A percentile compares a stretch with the other conserved stretches of the same genome.
These are phyloP conservation scores for Malassezia obtusa DNA, from an alignment of 1,284 basidiomycete species.

Conservation along the genomic window DNA sequence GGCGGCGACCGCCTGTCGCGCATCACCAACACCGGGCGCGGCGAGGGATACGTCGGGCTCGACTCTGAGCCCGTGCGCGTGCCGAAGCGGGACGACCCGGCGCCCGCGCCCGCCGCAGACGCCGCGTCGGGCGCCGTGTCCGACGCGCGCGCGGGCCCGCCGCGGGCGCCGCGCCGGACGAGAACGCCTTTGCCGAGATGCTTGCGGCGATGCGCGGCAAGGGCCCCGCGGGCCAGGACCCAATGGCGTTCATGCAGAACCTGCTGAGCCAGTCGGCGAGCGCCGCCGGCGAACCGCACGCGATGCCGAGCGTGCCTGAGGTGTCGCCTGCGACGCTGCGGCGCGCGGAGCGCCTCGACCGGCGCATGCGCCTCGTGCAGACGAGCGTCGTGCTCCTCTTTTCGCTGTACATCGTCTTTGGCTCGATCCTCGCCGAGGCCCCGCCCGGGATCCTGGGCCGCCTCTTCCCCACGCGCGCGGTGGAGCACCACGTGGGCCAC, in stretches of 20 bases:
- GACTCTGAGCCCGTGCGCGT: constrained; percentile 1
- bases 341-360: constrained; percentile 6
- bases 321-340: not conserved
- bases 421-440: constrained; percentile 5
- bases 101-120: not conserved
- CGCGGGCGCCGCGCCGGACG: not conserved
- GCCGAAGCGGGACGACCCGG: not conserved
- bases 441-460: constrained; percentile 11
- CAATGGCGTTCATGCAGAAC: constrained; percentile 25
- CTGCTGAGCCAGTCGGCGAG: constrained; percentile 6
- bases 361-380: constrained; percentile 12
- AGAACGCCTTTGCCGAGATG: constrained; percentile 23
- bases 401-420: constrained; percentile 13
- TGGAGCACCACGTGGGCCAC: not conserved
- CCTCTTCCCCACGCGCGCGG: not conserved
- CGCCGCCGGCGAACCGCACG: not conserved
- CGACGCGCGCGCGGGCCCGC: not conserved
- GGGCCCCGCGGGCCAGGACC: not conserved
- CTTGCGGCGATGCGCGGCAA: constrained; percentile 28
- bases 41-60: constrained; percentile 22
- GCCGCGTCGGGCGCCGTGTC: not conserved
- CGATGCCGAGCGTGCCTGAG: not conserved
- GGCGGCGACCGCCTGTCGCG: constrained; percentile 42
- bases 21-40: constrained; percentile 44
- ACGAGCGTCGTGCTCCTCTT: constrained; percentile 6